These are phyloP conservation scores for Setaria viridis DNA, from an alignment of 202 grass and related monocot genomes.

Conservation along the genomic window DNA sequence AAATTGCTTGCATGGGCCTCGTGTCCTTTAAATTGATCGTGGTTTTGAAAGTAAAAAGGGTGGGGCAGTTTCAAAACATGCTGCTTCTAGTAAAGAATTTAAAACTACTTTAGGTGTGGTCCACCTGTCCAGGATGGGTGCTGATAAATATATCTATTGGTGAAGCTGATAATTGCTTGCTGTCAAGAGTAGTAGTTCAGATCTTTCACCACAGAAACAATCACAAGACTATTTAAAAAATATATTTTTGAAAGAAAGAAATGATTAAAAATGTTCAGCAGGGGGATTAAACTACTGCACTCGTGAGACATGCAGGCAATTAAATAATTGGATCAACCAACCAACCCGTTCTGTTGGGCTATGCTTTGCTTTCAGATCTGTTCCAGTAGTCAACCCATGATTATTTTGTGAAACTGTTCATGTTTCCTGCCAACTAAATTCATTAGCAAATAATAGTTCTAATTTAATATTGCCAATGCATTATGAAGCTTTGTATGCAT, in stretches of 20 bases:
- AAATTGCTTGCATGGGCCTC: constrained; percentile 13
- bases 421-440: constrained; percentile 22
- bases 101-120: constrained; percentile 11
- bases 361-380: constrained; percentile 23
- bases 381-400: background rate
- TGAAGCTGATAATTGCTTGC: constrained; percentile 31
- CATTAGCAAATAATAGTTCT: background rate
- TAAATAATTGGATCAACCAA: constrained; percentile 14
- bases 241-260: background rate
- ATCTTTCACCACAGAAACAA: constrained; percentile 22
- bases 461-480: background rate
- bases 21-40: constrained; percentile 42
- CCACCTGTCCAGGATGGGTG: background rate
- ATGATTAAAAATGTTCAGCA: background rate
- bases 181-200: constrained; percentile 27
- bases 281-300: constrained; percentile 19
- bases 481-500: background rate
- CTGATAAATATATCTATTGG: constrained; percentile 12
- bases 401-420: background rate
- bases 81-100: constrained; percentile 30
- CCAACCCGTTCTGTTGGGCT: background rate
- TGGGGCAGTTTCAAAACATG: constrained; percentile 22
- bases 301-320: constrained; percentile 7
- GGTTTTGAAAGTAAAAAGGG: constrained; percentile 31
- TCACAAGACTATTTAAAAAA: constrained; percentile 6